Evolutionary conservation across 805 yeast genomes (phyloP).

Genomic region (Kurtzmaniella fragi): DNA sequence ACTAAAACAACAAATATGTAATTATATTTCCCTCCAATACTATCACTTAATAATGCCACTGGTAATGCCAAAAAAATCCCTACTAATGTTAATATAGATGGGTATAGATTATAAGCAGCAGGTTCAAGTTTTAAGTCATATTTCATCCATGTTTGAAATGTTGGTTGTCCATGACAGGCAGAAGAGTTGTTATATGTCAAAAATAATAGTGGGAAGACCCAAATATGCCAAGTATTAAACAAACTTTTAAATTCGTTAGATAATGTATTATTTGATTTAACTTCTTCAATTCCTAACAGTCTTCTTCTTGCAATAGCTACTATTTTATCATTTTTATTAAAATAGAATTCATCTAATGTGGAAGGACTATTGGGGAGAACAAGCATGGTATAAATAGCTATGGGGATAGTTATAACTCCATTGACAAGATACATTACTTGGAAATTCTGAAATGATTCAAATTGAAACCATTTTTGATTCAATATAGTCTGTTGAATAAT

Average conservation of each 20-base stretch:
- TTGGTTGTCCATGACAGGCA: conserved; percentile 33
- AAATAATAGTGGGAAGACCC: conserved; percentile 23
- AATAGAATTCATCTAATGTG: conserved; percentile 38
- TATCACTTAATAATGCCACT: conserved; percentile 34
- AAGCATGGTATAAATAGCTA: conserved; percentile 39
- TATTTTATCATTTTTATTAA: conserved; percentile 35
- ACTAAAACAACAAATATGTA: conserved; percentile 9
- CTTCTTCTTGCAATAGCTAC: conserved; percentile 16
- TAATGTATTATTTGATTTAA: conserved; percentile 2
- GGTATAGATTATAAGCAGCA: conserved; percentile 34
- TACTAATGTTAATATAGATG: conserved; percentile 33
- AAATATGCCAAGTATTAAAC: conserved; percentile 17
- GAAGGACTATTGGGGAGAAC: conserved; percentile 45
- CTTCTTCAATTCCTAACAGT: conserved; percentile 7
- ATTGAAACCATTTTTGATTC: conserved; percentile 6
- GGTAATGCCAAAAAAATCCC: conserved; percentile 33
- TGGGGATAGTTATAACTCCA: conserved; percentile 30
- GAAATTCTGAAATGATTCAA: conserved; percentile 24
- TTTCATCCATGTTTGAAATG: conserved; percentile 44
- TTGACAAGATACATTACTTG: conserved; percentile 46
- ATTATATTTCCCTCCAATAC: conserved; percentile 20
- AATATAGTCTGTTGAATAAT: conserved; percentile 25
- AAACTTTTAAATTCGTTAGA: conserved; percentile 9
- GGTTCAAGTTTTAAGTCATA: conserved; percentile 25
- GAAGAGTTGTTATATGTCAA: conserved; percentile 29